Conservation (phyloP, 1,284 basidiomycete genomes). For the Ganoderma lucidum region DNA sequence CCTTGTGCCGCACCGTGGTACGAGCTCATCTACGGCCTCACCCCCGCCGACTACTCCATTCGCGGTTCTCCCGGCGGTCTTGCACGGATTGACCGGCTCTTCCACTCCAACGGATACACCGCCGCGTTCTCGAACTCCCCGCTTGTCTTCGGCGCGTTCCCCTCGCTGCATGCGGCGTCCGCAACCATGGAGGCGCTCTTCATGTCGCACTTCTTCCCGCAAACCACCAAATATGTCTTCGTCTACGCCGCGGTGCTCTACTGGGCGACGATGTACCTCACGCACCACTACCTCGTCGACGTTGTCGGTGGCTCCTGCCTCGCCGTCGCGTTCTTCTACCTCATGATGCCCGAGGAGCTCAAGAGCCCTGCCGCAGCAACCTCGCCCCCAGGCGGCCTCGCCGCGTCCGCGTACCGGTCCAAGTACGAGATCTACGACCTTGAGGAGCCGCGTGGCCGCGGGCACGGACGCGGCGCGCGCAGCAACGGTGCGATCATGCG, state of each 20-base stretch:
- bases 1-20: conserved; percentile 99
- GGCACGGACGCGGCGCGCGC: conserved; percentile 37
- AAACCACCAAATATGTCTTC: conserved; percentile 73
- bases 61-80: conserved; percentile 94
- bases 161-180: conserved; percentile 90
- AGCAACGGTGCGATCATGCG: conserved; percentile 45
- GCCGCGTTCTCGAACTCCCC: conserved; percentile 90
- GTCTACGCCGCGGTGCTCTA: conserved; percentile 92
- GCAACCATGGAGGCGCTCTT: conserved; percentile 95
- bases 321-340: conserved; percentile 88
- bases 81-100: conserved; percentile 90
- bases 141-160: conserved; percentile 97
- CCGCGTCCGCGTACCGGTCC: conserved; percentile 45
- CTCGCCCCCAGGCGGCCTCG: conserved; percentile 50
- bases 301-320: conserved; percentile 94
- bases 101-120: conserved; percentile 84
- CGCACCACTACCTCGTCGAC: conserved; percentile 98
- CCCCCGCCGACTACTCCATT: conserved; percentile 93
- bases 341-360: conserved; percentile 85
- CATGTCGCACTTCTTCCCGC: conserved; percentile 95
- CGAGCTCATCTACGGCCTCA: conserved; percentile 96
- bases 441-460: conserved; percentile 50
- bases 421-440: conserved; percentile 83
- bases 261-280: conserved; percentile 99
- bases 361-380: conserved; percentile 63